Evolutionary conservation across 2,329 filamentous ascomycete genomes (phyloP).

Genomic region (Plectosphaerella plurivora): DNA sequence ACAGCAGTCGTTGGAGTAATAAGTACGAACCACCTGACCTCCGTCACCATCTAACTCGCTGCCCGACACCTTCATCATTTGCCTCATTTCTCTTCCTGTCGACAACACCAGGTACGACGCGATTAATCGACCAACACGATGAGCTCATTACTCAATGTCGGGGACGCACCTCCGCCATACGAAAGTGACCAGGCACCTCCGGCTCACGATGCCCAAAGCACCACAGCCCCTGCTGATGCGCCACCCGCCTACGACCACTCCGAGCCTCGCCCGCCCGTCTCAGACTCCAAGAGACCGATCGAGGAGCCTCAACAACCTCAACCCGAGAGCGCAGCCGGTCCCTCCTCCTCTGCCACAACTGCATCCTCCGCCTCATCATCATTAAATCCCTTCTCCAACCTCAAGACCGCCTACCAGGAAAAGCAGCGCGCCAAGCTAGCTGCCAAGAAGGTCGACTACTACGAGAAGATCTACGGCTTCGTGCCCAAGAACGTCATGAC

Average conservation of each 20-base stretch:
- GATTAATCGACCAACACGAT: too few species aligned
- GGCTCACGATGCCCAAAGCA: background rate
- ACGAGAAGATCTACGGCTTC: conserved; percentile 13
- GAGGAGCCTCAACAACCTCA: background rate
- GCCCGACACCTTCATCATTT: too few species aligned
- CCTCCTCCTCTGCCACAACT: background rate
- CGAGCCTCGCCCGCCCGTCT: too few species aligned
- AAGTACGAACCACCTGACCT: too few species aligned
- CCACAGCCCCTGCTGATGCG: background rate
- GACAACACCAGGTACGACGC: too few species aligned
- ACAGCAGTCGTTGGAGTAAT: too few species aligned
- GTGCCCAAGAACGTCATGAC: conserved; percentile 14
- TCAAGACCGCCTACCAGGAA: conserved; percentile 1
- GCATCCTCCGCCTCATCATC: background rate
- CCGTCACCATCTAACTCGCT: too few species aligned
- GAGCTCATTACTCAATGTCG: too few species aligned
- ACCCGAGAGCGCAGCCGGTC: background rate
- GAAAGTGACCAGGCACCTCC: too few species aligned
- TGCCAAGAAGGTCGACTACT: conserved; percentile 10
- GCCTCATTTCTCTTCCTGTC: too few species aligned
- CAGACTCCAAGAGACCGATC: background rate
- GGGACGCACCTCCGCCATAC: too few species aligned
- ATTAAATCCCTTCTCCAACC: background rate
- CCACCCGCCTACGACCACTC: too few species aligned
- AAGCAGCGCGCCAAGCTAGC: conserved; percentile 3